Evolutionary conservation across 108 stramenopile genomes (phyloP).

Genomic region (Skeletonema marinoi): DNA sequence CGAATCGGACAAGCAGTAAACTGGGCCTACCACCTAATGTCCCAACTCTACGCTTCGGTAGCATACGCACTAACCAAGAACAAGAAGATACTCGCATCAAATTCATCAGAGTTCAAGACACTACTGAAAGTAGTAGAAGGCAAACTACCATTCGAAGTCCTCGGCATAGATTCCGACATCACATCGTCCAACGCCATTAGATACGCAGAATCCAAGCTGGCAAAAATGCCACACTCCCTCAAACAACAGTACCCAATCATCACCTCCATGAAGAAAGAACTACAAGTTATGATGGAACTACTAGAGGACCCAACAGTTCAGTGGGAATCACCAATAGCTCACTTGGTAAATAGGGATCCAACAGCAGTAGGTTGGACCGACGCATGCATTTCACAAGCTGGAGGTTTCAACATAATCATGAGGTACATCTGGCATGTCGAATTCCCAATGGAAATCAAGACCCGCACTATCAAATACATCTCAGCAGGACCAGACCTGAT

Average conservation of each 20-base stretch:
- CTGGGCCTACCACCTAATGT: slow-evolving; percentile 22
- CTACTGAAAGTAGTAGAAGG: background rate
- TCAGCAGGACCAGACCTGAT: background rate
- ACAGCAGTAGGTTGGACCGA: background rate
- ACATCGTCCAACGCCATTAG: background rate
- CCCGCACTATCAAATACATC: background rate
- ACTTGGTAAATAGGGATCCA: background rate
- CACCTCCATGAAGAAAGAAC: too few relatives aligned
- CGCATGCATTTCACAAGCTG: slow-evolving; percentile 9
- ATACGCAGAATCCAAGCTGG: background rate
- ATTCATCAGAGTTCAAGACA: background rate
- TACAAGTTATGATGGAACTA: too few relatives aligned
- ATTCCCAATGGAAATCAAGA: slow-evolving; percentile 2
- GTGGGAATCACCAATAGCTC: slow-evolving; percentile 11
- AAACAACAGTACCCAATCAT: slow-evolving; percentile 4
- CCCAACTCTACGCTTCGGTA: slow-evolving; percentile 23
- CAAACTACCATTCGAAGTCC: background rate
- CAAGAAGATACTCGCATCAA: background rate
- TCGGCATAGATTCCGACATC: too few relatives aligned
- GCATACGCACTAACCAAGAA: slow-evolving; percentile 9
- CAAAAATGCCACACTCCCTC: background rate
- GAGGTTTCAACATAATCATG: slow-evolving; percentile 7
- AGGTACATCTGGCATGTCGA: slow-evolving; percentile 17
- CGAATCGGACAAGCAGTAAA: slow-evolving; percentile 5
- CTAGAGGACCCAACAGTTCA: background rate